Base-by-base conservation (phyloP, 108 stramenopile genomes). In the Skeletonema costatum region DNA sequence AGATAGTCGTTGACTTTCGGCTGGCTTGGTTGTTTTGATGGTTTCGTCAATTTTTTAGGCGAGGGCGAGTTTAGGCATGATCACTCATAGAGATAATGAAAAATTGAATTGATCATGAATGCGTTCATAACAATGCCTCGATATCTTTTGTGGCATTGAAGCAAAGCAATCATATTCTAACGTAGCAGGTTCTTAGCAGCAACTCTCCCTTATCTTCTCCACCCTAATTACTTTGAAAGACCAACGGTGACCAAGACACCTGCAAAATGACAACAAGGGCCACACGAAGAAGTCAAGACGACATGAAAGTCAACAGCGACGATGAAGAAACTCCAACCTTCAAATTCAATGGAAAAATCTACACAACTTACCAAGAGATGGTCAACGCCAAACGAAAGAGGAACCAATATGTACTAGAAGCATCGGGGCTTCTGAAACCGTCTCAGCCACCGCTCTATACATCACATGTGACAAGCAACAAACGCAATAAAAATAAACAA, bases 331-430 rank as follows among this genome's bases (percentile, higher is more conserved):
- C 25, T 10, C 19, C 53, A 25, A 3, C 25, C 33, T 64, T 64
- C 63, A 39, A 35, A 35, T 64, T 64, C 8, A 39, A 64, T 21
- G 63, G 63, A 4, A 35, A 64, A 35, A 29, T 64, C 63, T 64
- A 35, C 32, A 8, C 1, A 38, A 64, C 33, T 19, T 64, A 64
- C 63, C 36, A 64, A 64, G 63, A 64, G 11, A 64, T 64, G 63
- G 63, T 64, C 41, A 39, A 35, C 8, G 63, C 63, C 33, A 64
- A 64, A 29, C 29, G 63, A 8, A 39, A 64, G 63, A 19, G 63
- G 8, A 64, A 64, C 11, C 63, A 39, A 35, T 19, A 39, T 5
- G 32, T 64, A 11, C 25, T 64, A 10, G 36, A 64, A 39, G 53
- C 53, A 25, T 56, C 53, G 25, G 53, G 53, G 21, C 53, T 56